Conservation (phyloP, 495 filamentous ascomycete species). For the Neurospora sp. region DNA sequence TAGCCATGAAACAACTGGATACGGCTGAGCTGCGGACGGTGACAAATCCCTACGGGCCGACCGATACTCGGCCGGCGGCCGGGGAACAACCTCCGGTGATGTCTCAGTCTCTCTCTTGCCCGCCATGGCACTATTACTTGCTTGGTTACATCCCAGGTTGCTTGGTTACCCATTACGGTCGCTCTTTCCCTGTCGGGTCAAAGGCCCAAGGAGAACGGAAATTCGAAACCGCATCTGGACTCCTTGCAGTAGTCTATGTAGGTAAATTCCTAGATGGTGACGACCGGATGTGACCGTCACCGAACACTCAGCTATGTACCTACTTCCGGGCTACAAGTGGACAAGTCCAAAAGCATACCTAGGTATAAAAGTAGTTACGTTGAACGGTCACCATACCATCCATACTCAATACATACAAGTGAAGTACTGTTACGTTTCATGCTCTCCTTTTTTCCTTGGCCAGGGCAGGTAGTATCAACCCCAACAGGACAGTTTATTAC, state of each 20-base stretch:
- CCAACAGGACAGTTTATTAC: not conserved
- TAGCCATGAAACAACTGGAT: too few relatives aligned
- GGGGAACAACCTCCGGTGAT: not conserved
- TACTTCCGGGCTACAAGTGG: too few relatives aligned
- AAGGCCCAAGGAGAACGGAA: not conserved
- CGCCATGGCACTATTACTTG: not conserved
- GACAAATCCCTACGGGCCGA: not conserved
- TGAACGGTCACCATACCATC: too few relatives aligned
- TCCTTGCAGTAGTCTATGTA: not conserved
- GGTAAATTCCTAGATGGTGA: not conserved
- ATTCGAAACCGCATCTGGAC: not conserved
- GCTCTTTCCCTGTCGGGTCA: not conserved
- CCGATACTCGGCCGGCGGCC: not conserved
- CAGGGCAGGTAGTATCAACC: not conserved
- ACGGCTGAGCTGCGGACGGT: too few relatives aligned
- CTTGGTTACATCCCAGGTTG: not conserved
- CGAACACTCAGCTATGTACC: too few relatives aligned
- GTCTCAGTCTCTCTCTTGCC: not conserved
- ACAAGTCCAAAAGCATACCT: too few relatives aligned
- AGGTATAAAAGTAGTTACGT: too few relatives aligned
- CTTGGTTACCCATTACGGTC: not conserved
- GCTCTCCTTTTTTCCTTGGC: too few relatives aligned
- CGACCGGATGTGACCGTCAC: not conserved
- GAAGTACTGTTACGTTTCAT: not conserved
- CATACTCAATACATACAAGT: too few relatives aligned